A percentile compares a stretch with the other conserved stretches of the same genome.
These are phyloP conservation scores for Citeromyces siamensis DNA, from an alignment of 1,139 yeast species.

Conservation along the genomic window DNA sequence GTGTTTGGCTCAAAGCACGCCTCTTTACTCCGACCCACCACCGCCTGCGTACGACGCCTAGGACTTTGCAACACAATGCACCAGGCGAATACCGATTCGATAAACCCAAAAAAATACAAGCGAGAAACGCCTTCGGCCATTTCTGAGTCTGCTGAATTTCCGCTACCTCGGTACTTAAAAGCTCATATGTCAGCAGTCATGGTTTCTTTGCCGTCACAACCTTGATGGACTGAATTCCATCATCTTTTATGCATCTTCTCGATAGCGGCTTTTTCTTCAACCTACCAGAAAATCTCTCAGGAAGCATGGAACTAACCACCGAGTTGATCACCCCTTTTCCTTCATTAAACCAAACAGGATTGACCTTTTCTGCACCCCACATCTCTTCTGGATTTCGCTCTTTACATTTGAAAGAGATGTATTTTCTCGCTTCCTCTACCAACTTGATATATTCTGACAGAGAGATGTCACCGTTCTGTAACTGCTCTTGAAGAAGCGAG, in stretches of 20 bases:
- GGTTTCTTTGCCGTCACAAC: neutral
- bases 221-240: neutral
- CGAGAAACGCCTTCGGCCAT: no score
- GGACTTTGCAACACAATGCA: no score
- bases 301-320: neutral
- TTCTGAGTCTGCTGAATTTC: no score
- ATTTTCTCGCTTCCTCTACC: neutral
- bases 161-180: no score
- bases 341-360: neutral
- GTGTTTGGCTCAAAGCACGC: neutral
- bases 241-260: neutral
- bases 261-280: neutral
- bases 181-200: neutral
- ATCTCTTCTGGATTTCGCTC: neutral
- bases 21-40: neutral
- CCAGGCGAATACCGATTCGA: no score
- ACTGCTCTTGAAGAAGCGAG: neutral
- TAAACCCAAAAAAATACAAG: no score
- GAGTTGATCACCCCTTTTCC: neutral
- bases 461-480: neutral
- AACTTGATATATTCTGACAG: neutral
- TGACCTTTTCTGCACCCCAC: neutral
- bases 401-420: neutral
- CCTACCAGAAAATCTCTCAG: neutral
- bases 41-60: no score